phyloP scores from a whole-genome alignment of 2,329 filamentous ascomycete genomes.

The Fusarium solani-melongenae region DNA sequence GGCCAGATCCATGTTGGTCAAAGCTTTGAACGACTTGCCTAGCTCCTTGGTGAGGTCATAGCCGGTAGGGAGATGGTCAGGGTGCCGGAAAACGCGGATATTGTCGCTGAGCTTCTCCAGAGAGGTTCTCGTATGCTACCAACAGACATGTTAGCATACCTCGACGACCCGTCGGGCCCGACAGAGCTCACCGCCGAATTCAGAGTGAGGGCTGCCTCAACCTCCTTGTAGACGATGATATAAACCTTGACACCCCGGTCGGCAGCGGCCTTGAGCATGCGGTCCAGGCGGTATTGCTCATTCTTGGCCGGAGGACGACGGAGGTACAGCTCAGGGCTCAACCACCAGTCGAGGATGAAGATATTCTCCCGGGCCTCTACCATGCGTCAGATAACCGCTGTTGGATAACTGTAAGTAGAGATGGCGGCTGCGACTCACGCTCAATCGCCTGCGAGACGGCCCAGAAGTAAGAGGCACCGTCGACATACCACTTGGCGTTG shows the following conservation, averaged over 20 bases:
- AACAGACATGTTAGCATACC: slow-evolving; percentile 35
- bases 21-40: slow-evolving; percentile 66
- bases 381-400: slow-evolving; percentile 15
- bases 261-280: slow-evolving; percentile 83
- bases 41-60: slow-evolving; percentile 76
- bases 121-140: slow-evolving; percentile 79
- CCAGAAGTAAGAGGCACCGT: slow-evolving; percentile 86
- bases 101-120: slow-evolving; percentile 84
- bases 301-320: slow-evolving; percentile 84
- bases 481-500: slow-evolving; percentile 89
- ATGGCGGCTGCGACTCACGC: slow-evolving; percentile 49
- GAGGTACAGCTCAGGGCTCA: slow-evolving; percentile 89
- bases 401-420: not conserved
- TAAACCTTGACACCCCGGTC: slow-evolving; percentile 86
- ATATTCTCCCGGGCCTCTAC: slow-evolving; percentile 79
- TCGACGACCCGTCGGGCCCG: slow-evolving; percentile 31
- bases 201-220: slow-evolving; percentile 79
- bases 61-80: slow-evolving; percentile 84
- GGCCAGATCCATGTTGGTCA: slow-evolving; percentile 65
- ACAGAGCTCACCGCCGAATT: slow-evolving; percentile 52
- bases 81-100: slow-evolving; percentile 89
- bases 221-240: slow-evolving; percentile 93
- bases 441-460: slow-evolving; percentile 85
- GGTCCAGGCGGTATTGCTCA: slow-evolving; percentile 85
- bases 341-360: slow-evolving; percentile 92